phyloP scores from a whole-genome alignment of 805 yeast species.

The Wickerhamiella azymoides region DNA sequence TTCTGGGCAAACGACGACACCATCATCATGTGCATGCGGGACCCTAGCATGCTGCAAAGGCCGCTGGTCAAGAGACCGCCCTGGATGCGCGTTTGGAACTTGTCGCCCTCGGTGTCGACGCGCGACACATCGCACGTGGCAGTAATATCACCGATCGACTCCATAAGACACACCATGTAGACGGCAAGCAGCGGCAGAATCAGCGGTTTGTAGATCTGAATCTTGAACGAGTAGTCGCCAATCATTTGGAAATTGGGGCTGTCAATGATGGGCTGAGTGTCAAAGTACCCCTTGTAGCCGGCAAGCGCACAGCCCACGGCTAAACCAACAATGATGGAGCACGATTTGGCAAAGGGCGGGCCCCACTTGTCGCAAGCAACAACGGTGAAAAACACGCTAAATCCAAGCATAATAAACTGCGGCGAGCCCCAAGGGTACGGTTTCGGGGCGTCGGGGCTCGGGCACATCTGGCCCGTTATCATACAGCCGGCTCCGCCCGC shows the following conservation, averaged over 20 bases:
- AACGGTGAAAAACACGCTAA: slow-evolving; percentile 59
- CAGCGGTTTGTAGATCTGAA: slow-evolving; percentile 64
- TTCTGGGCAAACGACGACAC: slow-evolving; percentile 85
- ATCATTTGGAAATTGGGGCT: slow-evolving; percentile 74
- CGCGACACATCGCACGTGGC: slow-evolving; percentile 84
- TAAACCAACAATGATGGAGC: slow-evolving; percentile 76
- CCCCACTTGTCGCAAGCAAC: slow-evolving; percentile 72
- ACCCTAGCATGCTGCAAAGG: slow-evolving; percentile 57
- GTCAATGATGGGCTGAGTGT: slow-evolving; percentile 35
- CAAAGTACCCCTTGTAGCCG: slow-evolving; percentile 74
- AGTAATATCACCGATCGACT: slow-evolving; percentile 83
- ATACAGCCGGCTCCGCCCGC: slow-evolving; percentile 56
- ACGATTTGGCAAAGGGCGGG: slow-evolving; percentile 81
- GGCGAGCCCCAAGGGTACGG: slow-evolving; percentile 69
- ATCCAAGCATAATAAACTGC: slow-evolving; percentile 69
- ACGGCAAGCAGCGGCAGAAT: slow-evolving; percentile 73
- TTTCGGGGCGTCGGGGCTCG: slow-evolving; percentile 33
- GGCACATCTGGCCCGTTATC: slow-evolving; percentile 29
- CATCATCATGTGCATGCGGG: slow-evolving; percentile 67
- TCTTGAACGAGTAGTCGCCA: slow-evolving; percentile 73
- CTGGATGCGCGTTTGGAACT: slow-evolving; percentile 70
- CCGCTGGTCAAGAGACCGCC: slow-evolving; percentile 89
- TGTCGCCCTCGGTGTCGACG: slow-evolving; percentile 63
- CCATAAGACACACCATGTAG: slow-evolving; percentile 71
- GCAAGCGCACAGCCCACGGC: slow-evolving; percentile 81